Base-by-base conservation (phyloP, 2,329 filamentous ascomycete genomes). In the Meredithiella fracta region DNA sequence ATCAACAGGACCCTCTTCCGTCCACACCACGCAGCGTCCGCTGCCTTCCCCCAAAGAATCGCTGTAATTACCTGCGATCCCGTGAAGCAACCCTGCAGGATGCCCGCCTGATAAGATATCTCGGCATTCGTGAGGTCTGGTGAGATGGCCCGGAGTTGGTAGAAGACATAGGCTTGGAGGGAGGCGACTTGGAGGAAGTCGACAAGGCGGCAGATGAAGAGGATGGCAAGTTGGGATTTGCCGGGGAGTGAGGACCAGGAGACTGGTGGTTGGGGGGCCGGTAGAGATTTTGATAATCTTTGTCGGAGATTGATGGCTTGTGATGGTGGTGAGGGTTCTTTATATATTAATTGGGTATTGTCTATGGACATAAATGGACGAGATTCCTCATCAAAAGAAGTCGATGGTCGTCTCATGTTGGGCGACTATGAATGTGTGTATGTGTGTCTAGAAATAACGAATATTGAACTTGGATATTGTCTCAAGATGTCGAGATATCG, bases 141-240 rank as follows among this genome's bases (percentile, higher is more conserved):
- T 59, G 71, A 66, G 64, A 88, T 85, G 3, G 78, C 82, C 61
- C 79, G 80, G 14, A 88, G 76, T 66, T 86, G 83, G 67, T 85
- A 87, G 68, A 85, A 88, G 64, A 89, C 77, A 65, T 87, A 89
- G 44, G 80, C 76, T 63, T 83, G 77, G 34, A 85, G 66, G 1
- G 77, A 81, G 5, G 82, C 84, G 58, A 86, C 78, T 3, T 85
- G 83, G 38, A 90, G 68, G 49, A 85, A 86, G 64, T 89, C 85
- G 7, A 83, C 83, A 6, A 88, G 70, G 15, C 85, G 79, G 51
- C 81, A 79, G 25, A 87, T 69, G 9, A 83, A 85, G 22, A 89
- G 68, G 54, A 89, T 80, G 34, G 78, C 68, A 5, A 89, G 73
- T 65, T 89, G 84, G 59, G 78, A 74, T 66, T 86, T 89, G 50